Percentiles rank a stretch among this genome's conserved stretches.
Conservation (phyloP, 106 monocot species). For the Acorus calamus region DNA sequence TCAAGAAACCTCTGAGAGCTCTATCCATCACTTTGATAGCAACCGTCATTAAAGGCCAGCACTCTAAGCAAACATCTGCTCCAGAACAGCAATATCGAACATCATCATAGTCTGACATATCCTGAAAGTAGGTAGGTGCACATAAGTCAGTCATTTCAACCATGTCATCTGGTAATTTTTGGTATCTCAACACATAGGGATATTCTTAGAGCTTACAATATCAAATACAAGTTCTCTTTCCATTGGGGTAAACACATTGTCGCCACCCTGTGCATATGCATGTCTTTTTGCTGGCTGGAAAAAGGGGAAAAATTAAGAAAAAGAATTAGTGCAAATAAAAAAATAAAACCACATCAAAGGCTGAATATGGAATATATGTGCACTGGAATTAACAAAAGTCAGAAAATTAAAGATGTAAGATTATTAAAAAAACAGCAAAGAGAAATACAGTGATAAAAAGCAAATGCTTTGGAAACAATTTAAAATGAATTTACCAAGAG, state of each 20-base stretch:
- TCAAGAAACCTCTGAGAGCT: conserved; percentile 68
- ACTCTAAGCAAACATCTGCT: conserved; percentile 75
- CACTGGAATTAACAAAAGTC: no score
- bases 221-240: conserved; percentile 96
- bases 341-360: background rate
- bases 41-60: conserved; percentile 96
- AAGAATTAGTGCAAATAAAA: background rate
- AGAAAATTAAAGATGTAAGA: no score
- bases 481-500: background rate
- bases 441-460: background rate
- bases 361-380: no score
- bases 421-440: background rate
- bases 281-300: conserved; percentile 69
- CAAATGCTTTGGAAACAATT: conserved; percentile 3
- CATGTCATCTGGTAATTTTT: no score
- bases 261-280: conserved; percentile 73
- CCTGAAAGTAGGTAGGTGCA: conserved; percentile 27
- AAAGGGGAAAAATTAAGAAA: background rate
- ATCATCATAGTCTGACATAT: conserved; percentile 96
- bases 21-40: conserved; percentile 90
- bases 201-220: conserved; percentile 58
- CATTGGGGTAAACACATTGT: conserved; percentile 54
- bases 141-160: background rate
- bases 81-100: conserved; percentile 95
- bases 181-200: background rate